phyloP scores from a whole-genome alignment of 192 early-diverging fungal genomes.

The Umbelopsis vinacea region DNA sequence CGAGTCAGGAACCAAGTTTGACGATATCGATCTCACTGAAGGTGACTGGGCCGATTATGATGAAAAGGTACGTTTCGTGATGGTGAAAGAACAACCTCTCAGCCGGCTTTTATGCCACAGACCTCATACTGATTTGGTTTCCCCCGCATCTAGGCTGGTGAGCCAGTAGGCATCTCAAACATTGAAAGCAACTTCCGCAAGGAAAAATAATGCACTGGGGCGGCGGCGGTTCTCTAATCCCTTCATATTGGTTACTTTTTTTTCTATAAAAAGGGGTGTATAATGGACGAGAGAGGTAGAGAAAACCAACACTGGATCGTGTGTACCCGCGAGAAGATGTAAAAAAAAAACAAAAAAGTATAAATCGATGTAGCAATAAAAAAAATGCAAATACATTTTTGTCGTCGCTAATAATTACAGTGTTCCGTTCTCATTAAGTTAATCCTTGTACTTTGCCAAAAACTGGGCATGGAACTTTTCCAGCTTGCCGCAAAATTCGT shows the following conservation, averaged over 20 bases:
- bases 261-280: neutral
- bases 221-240: neutral
- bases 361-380: neutral
- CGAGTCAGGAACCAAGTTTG: constrained; percentile 73
- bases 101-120: too few relatives aligned
- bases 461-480: constrained; percentile 83
- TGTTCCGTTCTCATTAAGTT: constrained; percentile 17
- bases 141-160: constrained; percentile 46
- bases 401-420: neutral
- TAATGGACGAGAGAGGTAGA: neutral
- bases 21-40: constrained; percentile 80
- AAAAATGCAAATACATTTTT: neutral
- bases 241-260: neutral
- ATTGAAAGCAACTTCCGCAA: constrained; percentile 64
- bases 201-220: constrained; percentile 44
- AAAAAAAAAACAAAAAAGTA: neutral
- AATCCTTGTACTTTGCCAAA: constrained; percentile 71
- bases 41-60: constrained; percentile 92
- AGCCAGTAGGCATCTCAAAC: constrained; percentile 68
- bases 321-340: too few relatives aligned
- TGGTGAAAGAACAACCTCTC: too few relatives aligned
- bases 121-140: too few relatives aligned
- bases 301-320: too few relatives aligned
- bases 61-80: constrained; percentile 59
- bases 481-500: constrained; percentile 80